Evolutionary conservation across 306 rosid species (phyloP), one percentile per base, ranked within the genome.

Genomic region (Vigna angularis): DNA sequence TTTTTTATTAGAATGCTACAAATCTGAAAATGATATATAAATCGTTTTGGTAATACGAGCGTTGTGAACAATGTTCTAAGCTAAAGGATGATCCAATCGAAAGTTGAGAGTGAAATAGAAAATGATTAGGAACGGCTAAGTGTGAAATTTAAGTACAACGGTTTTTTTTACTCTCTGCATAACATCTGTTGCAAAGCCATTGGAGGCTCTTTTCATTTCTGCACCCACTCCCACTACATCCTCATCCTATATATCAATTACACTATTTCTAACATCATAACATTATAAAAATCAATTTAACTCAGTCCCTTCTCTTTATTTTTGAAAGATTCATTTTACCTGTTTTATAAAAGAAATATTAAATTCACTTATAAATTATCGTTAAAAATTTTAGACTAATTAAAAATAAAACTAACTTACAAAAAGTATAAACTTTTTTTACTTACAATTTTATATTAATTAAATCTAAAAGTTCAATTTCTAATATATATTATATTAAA

Each of bases 101-200:
- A 74, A 66, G 15, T 36, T 52, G 15, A 56, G 64, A 69, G 57
- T 22, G 67, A 34, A 34, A 69, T 48, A 58, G 51, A 47, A 69
- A 49, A 7, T 78, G 76, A 58, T 45, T 47, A 9, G 34, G 62
- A 78, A 56, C 14, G 70, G 51, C 53, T 74, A 58, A 70, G 62
- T 17, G 38, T 78, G 61, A 68, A 68, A 57, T 20, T 47, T 59
- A 59, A 57, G 42, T 32, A 52, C 76, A 78, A 78, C 82, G 63
- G 63, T 57, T 78, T 78, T 42, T n/a, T 40, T 2, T 0, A 1
- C 24, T 47, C 8, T 53, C 48, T 24, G 56, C 32, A 26, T n/a
- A 34, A 67, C 17, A 48, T 63, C 10, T 26, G 36, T 30, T 26
- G 32, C 10, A 22, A 40, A 26, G 17, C 55, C 24, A 13, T 40